Base-by-base conservation (phyloP, 2,329 filamentous ascomycete species). In the Aphanoascus verrucosus region DNA sequence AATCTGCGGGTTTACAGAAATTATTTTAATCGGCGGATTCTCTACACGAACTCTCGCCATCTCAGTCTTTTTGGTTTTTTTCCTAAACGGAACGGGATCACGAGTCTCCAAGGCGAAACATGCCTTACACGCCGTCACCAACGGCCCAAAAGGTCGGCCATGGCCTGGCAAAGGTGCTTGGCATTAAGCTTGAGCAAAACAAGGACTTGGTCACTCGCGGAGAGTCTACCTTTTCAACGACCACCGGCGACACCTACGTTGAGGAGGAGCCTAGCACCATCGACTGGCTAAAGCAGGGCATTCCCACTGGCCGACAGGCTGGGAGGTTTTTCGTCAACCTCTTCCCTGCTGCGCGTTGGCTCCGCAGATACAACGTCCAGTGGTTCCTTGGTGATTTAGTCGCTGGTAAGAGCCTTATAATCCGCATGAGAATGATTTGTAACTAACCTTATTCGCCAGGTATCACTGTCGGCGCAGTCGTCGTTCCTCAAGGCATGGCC, bases 401-500 rank as follows among this genome's bases (percentile, higher is more conserved):
- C 54, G 91, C 93, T 55, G 91, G 86, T 86, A 66, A 65, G 80
- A n/a, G 5, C 20, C 15, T n/a, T 9, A 19, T 42, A 3, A 23
- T 31, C 2, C 31, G 20, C 4, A 15, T 14, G 7, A n/a, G 5
- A 32, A 4, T 32, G 9, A 28, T 47, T 49, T 15, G 8, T n/a
- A 28, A 8, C 56, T 57, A 47, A 61, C 32, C 38, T 12, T 19
- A 43, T 48, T 7, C 49, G 35, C 7, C 47, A 82, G 79, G 81
- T 73, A 76, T 86, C 56, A 87, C 84, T 2, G 81, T 86, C 49
- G 85, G 85, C 40, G 78, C 84, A 49, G 85, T 89, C 20, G 89
- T 96, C 23, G 87, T 97, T n/a, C 91, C 91, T 5, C 91, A 97
- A 67, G 85, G 88, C 57, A 96, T 97, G 91, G 90, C 91, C 0